These are phyloP conservation scores for Oleoguttula mirabilis DNA, from an alignment of 495 filamentous ascomycete species.

Conservation along the genomic window DNA sequence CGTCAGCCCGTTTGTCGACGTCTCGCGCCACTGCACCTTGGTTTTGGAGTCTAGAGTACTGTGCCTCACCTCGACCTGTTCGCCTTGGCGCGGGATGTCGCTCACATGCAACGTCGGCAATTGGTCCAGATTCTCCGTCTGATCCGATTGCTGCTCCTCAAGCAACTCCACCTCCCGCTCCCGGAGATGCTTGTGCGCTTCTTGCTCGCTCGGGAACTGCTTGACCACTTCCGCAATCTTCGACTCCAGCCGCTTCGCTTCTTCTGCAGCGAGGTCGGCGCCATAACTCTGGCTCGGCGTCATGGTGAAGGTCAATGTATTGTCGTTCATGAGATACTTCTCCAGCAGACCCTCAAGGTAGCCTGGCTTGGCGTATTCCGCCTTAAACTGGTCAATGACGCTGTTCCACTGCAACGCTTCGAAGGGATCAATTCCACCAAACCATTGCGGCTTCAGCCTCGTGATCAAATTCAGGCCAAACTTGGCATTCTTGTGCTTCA, in stretches of 20 bases:
- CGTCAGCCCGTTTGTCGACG: constrained; percentile 87
- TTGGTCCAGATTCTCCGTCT: constrained; percentile 70
- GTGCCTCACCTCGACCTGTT: constrained; percentile 55
- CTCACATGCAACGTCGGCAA: constrained; percentile 75
- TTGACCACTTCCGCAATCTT: constrained; percentile 60
- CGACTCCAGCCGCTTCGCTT: constrained; percentile 51
- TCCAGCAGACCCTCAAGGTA: constrained; percentile 80
- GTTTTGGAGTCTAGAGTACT: constrained; percentile 47
- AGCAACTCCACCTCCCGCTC: constrained; percentile 70
- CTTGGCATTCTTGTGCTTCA: constrained; percentile 90
- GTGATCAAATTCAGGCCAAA: constrained; percentile 89
- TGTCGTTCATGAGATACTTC: constrained; percentile 80
- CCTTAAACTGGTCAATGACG: constrained; percentile 68
- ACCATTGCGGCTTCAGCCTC: constrained; percentile 78
- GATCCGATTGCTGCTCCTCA: constrained; percentile 68
- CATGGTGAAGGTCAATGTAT: constrained; percentile 89
- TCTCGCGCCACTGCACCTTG: constrained; percentile 78
- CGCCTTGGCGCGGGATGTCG: constrained; percentile 74
- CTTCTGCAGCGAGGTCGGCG: constrained; percentile 63
- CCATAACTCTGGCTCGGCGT: constrained; percentile 63
- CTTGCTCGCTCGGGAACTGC: constrained; percentile 54
- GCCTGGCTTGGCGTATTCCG: constrained; percentile 50
- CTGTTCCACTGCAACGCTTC: constrained; percentile 82
- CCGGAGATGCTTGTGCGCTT: constrained; percentile 56
- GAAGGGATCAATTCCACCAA: constrained; percentile 88